A percentile compares a stretch with the other conserved stretches of the same genome.
phyloP scores from a whole-genome alignment of 345 rosid species.

The Raphanus sativus region DNA sequence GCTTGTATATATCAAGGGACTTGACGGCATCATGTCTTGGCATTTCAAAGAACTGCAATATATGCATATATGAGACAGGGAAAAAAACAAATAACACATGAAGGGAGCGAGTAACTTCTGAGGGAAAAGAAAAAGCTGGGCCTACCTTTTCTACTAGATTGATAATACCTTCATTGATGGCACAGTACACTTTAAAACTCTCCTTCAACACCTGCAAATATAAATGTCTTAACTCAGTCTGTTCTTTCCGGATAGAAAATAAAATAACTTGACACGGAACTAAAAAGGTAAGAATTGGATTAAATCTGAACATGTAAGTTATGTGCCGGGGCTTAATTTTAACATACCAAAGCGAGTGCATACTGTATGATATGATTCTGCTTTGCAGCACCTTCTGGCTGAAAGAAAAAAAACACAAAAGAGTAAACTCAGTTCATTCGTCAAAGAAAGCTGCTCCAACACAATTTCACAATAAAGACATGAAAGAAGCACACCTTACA shows the following conservation, averaged over 20 bases:
- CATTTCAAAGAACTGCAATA: slow-evolving; percentile 64
- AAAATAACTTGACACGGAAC: not conserved
- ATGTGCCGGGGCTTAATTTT: not conserved
- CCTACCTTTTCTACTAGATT: slow-evolving; percentile 85
- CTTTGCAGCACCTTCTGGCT: slow-evolving; percentile 91
- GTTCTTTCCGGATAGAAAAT: not conserved
- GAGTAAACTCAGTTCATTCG: slow-evolving; percentile 2
- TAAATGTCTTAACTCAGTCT: not conserved
- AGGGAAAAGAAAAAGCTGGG: slow-evolving; percentile 5
- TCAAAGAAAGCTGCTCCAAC: slow-evolving; percentile 3
- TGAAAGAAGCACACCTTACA: slow-evolving; percentile 59
- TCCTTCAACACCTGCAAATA: slow-evolving; percentile 77
- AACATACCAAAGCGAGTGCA: slow-evolving; percentile 77
- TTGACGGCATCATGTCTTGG: slow-evolving; percentile 71
- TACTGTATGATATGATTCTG: slow-evolving; percentile 70
- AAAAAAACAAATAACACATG: not conserved
- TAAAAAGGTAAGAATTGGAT: not conserved
- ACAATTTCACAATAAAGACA: not conserved
- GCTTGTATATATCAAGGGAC: slow-evolving; percentile 65
- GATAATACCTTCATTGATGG: slow-evolving; percentile 88
- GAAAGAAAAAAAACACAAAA: slow-evolving; percentile 29
- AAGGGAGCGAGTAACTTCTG: slow-evolving; percentile 22
- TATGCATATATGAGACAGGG: slow-evolving; percentile 17
- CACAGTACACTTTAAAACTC: slow-evolving; percentile 86
- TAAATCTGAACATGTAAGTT: not conserved